Evolutionary conservation across 2,329 filamentous ascomycete species (phyloP).

Genomic region (Cladorrhinum sp.): DNA sequence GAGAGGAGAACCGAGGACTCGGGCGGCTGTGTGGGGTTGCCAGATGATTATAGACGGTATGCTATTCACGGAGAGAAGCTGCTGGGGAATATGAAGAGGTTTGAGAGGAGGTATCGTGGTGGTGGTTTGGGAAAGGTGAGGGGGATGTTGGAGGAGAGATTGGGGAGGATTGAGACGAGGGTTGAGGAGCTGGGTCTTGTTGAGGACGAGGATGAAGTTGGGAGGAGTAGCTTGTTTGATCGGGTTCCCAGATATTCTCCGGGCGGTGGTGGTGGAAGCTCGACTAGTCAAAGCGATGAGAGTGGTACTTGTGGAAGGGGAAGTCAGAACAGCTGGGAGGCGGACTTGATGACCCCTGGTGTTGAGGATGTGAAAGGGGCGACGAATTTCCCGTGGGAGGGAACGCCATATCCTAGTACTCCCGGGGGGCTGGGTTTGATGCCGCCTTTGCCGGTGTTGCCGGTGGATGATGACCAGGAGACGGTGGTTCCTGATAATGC

Average conservation of each 20-base stretch:
- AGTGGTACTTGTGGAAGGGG: slow-evolving; percentile 37
- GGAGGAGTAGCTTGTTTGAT: slow-evolving; percentile 49
- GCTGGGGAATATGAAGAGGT: slow-evolving; percentile 40
- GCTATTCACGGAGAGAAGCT: slow-evolving; percentile 50
- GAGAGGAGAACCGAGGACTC: slow-evolving; percentile 40
- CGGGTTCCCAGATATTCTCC: slow-evolving; percentile 39
- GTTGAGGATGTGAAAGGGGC: background rate
- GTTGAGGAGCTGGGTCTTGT: slow-evolving; percentile 44
- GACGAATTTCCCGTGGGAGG: slow-evolving; percentile 1
- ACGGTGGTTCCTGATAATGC: slow-evolving; percentile 32
- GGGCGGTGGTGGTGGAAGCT: slow-evolving; percentile 39
- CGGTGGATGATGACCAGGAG: slow-evolving; percentile 32
- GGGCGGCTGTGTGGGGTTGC: slow-evolving; percentile 38
- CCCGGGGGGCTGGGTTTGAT: slow-evolving; percentile 19
- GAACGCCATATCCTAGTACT: slow-evolving; percentile 31
- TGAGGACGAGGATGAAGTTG: slow-evolving; percentile 33
- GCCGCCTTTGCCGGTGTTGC: slow-evolving; percentile 26
- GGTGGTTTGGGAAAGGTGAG: slow-evolving; percentile 29
- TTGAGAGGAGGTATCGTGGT: slow-evolving; percentile 34
- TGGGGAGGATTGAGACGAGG: slow-evolving; percentile 39
- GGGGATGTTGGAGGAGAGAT: slow-evolving; percentile 34
- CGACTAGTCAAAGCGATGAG: slow-evolving; percentile 41
- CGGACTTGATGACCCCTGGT: slow-evolving; percentile 2
- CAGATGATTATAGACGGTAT: slow-evolving; percentile 53
- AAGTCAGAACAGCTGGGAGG: slow-evolving; percentile 28